Percentiles rank a stretch among this genome's conserved stretches.
Conservation (phyloP, 2,329 filamentous ascomycete species). For the Hypoxylon sp. region DNA sequence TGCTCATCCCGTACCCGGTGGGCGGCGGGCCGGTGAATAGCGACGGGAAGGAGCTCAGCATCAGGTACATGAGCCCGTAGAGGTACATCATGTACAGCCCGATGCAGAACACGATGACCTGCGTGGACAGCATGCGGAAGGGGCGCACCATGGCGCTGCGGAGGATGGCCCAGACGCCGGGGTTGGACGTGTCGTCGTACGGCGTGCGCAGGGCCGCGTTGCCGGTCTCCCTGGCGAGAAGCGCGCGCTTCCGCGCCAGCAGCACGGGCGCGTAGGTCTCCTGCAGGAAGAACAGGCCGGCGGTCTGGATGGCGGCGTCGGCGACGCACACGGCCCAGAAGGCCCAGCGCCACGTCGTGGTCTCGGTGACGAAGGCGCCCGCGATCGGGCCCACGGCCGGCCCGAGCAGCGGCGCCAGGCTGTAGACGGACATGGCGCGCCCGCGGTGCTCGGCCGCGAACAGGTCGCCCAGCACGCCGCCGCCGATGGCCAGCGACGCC, state of each 20-base stretch:
- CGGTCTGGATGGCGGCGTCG: conserved; percentile 66
- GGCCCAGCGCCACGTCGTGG: conserved; percentile 76
- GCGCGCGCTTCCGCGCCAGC: conserved; percentile 64
- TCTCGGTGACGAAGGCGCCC: conserved; percentile 70
- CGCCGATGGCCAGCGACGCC: conserved; percentile 56
- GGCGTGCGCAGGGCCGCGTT: conserved; percentile 59
- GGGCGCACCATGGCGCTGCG: conserved; percentile 56
- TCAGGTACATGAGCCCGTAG: conserved; percentile 60
- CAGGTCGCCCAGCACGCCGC: conserved; percentile 49
- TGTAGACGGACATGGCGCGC: conserved; percentile 69
- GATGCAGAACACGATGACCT: conserved; percentile 61
- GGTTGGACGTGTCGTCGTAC: conserved; percentile 56
- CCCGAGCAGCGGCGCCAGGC: conserved; percentile 69
- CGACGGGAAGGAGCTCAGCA: conserved; percentile 59
- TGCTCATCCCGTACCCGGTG: conserved; percentile 45
- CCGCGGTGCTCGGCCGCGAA: conserved; percentile 70
- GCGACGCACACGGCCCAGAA: conserved; percentile 73
- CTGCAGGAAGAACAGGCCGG: conserved; percentile 66
- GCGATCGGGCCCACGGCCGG: conserved; percentile 72
- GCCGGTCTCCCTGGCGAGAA: conserved; percentile 65
- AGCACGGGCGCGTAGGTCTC: conserved; percentile 74
- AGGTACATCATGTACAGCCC: conserved; percentile 63
- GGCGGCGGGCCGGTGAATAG: conserved; percentile 50
- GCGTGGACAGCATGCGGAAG: conserved; percentile 59
- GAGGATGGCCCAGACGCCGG: conserved; percentile 47